Evolutionary conservation across 192 early-diverging fungal genomes (phyloP).

Genomic region (Thamnidium elegans): DNA sequence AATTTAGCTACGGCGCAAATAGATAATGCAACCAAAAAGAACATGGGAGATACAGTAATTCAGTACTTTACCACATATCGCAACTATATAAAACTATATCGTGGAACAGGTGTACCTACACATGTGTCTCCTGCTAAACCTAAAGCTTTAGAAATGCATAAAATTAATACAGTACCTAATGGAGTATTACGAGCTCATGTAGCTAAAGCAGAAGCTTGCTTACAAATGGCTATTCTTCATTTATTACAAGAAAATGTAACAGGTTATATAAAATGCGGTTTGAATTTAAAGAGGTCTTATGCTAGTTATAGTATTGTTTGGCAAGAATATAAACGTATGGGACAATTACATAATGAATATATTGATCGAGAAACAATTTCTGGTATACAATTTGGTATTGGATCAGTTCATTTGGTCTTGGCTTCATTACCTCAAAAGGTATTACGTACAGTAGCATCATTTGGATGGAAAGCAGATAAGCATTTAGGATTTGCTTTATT

Average conservation of each 20-base stretch:
- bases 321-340: slow-evolving; percentile 42
- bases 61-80: slow-evolving; percentile 41
- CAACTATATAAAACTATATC: slow-evolving; percentile 14
- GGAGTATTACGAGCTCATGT: slow-evolving; percentile 32
- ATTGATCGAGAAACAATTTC: slow-evolving; percentile 38
- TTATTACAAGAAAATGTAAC: slow-evolving; percentile 24
- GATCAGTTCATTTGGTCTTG: slow-evolving; percentile 33
- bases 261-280: slow-evolving; percentile 27
- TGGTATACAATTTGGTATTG: slow-evolving; percentile 41
- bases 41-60: slow-evolving; percentile 32
- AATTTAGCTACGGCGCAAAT: slow-evolving; percentile 31
- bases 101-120: slow-evolving; percentile 22
- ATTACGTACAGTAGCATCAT: slow-evolving; percentile 42
- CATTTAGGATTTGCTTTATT: slow-evolving; percentile 53
- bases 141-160: slow-evolving; percentile 3
- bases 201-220: slow-evolving; percentile 28
- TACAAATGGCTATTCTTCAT: slow-evolving; percentile 28
- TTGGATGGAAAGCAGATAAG: slow-evolving; percentile 54
- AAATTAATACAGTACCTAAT: slow-evolving; percentile 21
- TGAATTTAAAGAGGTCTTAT: slow-evolving; percentile 39
- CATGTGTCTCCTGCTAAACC: slow-evolving; percentile 8
- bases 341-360: slow-evolving; percentile 29
- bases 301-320: slow-evolving; percentile 36
- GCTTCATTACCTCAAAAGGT: slow-evolving; percentile 33
- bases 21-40: slow-evolving; percentile 23